Conservation (phyloP, 179 eudicot species). For the Sideroxylon spinosum region DNA sequence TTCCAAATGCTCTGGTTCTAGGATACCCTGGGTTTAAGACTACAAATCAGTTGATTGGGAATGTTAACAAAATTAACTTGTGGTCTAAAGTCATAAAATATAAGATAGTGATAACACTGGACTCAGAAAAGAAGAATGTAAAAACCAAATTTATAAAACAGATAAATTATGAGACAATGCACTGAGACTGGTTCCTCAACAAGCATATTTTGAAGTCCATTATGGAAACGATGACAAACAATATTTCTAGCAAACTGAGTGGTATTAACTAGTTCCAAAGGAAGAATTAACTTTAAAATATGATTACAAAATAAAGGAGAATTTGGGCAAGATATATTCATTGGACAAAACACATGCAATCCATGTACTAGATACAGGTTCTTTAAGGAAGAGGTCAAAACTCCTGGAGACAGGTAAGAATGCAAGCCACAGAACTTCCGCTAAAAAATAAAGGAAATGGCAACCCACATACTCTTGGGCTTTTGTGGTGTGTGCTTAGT, state of each 20-base stretch:
- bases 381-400: too few relatives aligned
- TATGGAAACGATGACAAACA: not conserved
- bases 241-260: not conserved
- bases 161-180: not conserved
- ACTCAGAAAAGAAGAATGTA: not conserved
- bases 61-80: too few relatives aligned
- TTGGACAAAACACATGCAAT: not conserved
- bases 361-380: constrained; percentile 1
- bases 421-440: too few relatives aligned
- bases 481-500: not conserved
- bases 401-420: too few relatives aligned
- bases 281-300: not conserved
- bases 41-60: too few relatives aligned
- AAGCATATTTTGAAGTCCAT: not conserved
- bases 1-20: too few relatives aligned
- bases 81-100: not conserved
- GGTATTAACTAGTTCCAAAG: not conserved
- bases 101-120: not conserved
- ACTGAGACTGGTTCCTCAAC: not conserved
- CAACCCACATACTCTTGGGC: too few relatives aligned
- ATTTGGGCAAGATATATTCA: not conserved
- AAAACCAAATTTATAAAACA: not conserved
- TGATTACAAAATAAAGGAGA: not conserved
- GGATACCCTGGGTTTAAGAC: too few relatives aligned
- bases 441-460: too few relatives aligned